Base-by-base conservation (phyloP, 2,329 filamentous ascomycete genomes). In the Rasamsonia emersonii region DNA sequence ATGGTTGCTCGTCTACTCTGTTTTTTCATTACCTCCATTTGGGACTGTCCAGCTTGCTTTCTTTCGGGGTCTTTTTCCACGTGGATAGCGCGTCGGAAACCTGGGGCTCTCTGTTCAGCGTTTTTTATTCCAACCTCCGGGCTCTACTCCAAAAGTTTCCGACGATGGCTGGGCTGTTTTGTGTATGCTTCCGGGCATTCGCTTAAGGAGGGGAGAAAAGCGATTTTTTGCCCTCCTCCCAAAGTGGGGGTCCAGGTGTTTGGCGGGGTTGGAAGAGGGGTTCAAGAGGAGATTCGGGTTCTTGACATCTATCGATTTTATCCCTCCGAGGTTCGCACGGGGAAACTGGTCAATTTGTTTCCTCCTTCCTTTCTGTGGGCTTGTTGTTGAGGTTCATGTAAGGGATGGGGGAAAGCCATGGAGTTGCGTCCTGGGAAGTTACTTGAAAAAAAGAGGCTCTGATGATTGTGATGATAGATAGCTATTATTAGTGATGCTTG, bases 381-480 rank as follows among this genome's bases (percentile, higher is more conserved):
- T 35, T 38, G 30, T 35, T 36, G 32, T 40, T 17, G 13, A n/a
- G 18, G n/a, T 38, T 10, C 13, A 13, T 24, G 32, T 18, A 27
- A n/a, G 18, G 25, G 20, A 24, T 18, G 24, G 25, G 24, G 13
- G 13, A 34, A 28, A 21, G 28, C 46, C 40, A 50, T 59, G 56
- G 54, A 58, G 53, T 50, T 53, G 55, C 54, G 39, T 44, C 42
- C n/a, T 43, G 35, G 53, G 49, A 46, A 47, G 52, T 57, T 58
- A 53, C 43, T 43, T 33, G 24, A 41, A 42, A 47, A 43, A 42
- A 46, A 45, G 48, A 51, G 49, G 40, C 41, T 43, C 44, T 49
- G 27, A 32, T 32, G 28, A 18, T 25, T 18, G 20, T 26, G 20
- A 30, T 23, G 24, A 23, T 28, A 37, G 21, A 42, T 50, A 49